Conservation (phyloP, 495 filamentous ascomycete genomes). For the Lophiostoma macrostomum region DNA sequence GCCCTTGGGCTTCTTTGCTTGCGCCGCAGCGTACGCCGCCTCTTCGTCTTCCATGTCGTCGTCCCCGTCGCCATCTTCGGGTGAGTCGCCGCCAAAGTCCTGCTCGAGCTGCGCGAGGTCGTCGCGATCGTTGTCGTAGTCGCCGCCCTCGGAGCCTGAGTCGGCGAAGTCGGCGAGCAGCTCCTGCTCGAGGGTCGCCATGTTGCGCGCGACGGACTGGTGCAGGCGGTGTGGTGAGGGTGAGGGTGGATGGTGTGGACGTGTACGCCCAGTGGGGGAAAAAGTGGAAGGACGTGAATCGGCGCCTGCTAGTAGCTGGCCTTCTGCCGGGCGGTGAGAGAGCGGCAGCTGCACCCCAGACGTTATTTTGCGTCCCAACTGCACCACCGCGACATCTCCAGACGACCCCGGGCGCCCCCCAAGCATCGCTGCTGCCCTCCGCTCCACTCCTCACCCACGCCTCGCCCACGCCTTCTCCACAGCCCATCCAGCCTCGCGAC, state of each 20-base stretch:
- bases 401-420: neutral
- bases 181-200: constrained; percentile 61
- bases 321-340: constrained; percentile 23
- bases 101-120: constrained; percentile 35
- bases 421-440: neutral
- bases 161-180: constrained; percentile 84
- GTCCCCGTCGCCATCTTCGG: constrained; percentile 49
- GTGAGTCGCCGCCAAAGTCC: constrained; percentile 46
- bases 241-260: neutral
- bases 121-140: constrained; percentile 35
- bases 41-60: constrained; percentile 48
- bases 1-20: constrained; percentile 62
- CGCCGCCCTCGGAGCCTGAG: constrained; percentile 48
- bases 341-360: constrained; percentile 2
- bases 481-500: constrained; percentile 4
- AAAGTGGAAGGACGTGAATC: constrained; percentile 1
- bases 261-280: too few relatives aligned
- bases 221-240: neutral
- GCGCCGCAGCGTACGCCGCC: constrained; percentile 35
- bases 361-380: neutral
- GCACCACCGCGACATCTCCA: too few relatives aligned
- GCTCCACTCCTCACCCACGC: neutral
- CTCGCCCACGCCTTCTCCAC: neutral
- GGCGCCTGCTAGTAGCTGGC: constrained; percentile 7
- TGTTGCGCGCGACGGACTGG: neutral